Conservation (phyloP, 495 filamentous ascomycete species). For the Aspergillus heteromorphus region DNA sequence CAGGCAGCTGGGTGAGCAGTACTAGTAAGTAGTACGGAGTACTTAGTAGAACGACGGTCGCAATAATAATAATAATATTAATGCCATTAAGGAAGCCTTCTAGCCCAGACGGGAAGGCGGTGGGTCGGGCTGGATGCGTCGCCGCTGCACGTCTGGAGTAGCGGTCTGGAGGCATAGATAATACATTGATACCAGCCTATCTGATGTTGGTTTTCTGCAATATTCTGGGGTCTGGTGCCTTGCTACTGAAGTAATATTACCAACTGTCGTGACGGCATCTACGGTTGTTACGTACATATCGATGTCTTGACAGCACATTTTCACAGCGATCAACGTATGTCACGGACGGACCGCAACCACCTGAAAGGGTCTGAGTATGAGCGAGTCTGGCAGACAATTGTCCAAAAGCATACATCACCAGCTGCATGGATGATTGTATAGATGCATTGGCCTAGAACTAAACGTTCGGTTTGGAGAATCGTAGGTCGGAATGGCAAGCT, state of each 20-base stretch:
- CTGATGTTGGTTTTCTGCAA: too few relatives aligned
- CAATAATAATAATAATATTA: not conserved
- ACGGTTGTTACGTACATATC: slow-evolving; percentile 12
- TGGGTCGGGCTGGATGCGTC: not conserved
- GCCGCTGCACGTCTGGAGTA: not conserved
- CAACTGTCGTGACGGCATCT: slow-evolving; percentile 10
- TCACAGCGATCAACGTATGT: slow-evolving; percentile 25
- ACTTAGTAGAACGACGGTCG: too few relatives aligned
- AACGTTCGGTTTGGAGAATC: not conserved
- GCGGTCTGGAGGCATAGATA: not conserved
- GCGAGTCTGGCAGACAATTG: not conserved
- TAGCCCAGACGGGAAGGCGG: not conserved
- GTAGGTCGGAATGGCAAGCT: not conserved
- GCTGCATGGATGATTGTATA: not conserved
- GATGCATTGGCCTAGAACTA: not conserved
- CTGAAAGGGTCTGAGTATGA: slow-evolving; percentile 6
- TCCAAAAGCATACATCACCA: not conserved
- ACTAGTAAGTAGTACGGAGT: too few relatives aligned
- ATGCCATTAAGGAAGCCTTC: not conserved
- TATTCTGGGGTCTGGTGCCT: slow-evolving; percentile 21
- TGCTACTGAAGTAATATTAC: slow-evolving; percentile 21
- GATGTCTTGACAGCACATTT: slow-evolving; percentile 13
- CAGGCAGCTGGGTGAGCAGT: too few relatives aligned
- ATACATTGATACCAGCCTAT: too few relatives aligned
- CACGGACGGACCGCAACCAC: slow-evolving; percentile 13